These are phyloP conservation scores for Odontarrhena argentea DNA, from an alignment of 345 rosid species.

Conservation along the genomic window DNA sequence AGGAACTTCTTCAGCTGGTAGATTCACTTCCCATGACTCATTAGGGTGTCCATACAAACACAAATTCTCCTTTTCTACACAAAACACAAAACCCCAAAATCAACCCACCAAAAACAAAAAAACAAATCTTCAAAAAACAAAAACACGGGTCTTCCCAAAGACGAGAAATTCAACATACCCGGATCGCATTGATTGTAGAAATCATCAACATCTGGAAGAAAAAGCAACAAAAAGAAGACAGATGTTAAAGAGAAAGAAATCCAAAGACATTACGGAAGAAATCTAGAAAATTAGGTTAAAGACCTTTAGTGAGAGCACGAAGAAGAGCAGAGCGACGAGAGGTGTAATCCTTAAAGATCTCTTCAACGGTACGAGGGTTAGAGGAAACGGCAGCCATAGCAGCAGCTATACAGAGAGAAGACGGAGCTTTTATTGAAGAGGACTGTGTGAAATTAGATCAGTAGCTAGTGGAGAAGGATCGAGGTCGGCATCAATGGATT, in stretches of 20 bases:
- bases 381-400: slow-evolving; percentile 50
- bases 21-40: slow-evolving; percentile 91
- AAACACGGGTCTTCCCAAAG: not conserved
- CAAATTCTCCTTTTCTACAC: slow-evolving; percentile 87
- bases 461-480: slow-evolving; percentile 37
- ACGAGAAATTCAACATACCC: slow-evolving; percentile 48
- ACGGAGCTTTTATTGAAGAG: not conserved
- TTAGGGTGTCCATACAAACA: slow-evolving; percentile 91
- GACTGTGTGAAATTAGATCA: slow-evolving; percentile 35
- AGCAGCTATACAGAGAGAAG: slow-evolving; percentile 7
- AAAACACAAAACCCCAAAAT: slow-evolving; percentile 5
- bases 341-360: slow-evolving; percentile 85
- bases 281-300: not conserved
- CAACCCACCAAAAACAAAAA: not conserved
- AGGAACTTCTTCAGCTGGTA: slow-evolving; percentile 97
- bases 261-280: slow-evolving; percentile 24
- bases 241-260: not conserved
- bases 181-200: slow-evolving; percentile 95
- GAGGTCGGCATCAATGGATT: slow-evolving; percentile 32
- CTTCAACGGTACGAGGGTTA: slow-evolving; percentile 89
- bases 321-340: slow-evolving; percentile 80
- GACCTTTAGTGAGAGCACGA: slow-evolving; percentile 91
- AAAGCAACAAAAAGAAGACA: not conserved
- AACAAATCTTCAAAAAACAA: not conserved
- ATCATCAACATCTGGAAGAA: slow-evolving; percentile 78